A percentile compares a stretch with the other conserved stretches of the same genome.
These are phyloP conservation scores for Penstemon newberryi DNA, from an alignment of 257 asterid species.

Conservation along the genomic window DNA sequence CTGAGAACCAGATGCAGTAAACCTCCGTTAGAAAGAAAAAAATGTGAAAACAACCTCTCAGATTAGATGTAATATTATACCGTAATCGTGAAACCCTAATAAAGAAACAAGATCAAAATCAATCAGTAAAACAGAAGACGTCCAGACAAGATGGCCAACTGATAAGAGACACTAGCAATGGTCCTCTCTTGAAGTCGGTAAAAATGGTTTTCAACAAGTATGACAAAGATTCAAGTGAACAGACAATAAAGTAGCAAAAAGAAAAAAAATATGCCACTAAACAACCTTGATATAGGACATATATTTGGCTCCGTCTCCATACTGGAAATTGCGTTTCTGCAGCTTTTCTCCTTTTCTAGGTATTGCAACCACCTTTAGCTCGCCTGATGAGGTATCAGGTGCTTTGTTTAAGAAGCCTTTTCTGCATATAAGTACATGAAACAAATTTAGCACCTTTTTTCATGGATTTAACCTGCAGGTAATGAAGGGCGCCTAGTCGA, in stretches of 20 bases:
- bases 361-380: conserved; percentile 43
- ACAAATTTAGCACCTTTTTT: conserved; percentile 19
- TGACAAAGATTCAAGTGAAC: conserved; percentile 23
- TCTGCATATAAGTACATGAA: conserved; percentile 47
- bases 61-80: neutral
- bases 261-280: conserved; percentile 21
- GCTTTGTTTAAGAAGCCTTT: conserved; percentile 46
- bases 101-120: conserved; percentile 1
- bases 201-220: conserved; percentile 1
- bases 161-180: neutral
- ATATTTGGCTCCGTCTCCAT: conserved; percentile 74
- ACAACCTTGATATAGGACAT: conserved; percentile 95
- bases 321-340: conserved; percentile 61
- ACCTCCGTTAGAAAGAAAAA: conserved; percentile 8
- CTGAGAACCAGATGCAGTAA: conserved; percentile 44
- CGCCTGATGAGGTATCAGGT: conserved; percentile 46
- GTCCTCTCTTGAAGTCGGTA: conserved; percentile 6
- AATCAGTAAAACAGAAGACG: neutral
- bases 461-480: neutral
- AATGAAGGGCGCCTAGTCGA: too few relatives aligned
- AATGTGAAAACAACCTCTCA: conserved; percentile 18
- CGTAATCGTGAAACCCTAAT: conserved; percentile 11
- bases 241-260: conserved; percentile 16
- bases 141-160: conserved; percentile 9
- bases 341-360: conserved; percentile 54